phyloP scores from a whole-genome alignment of 306 rosid genomes.

The Gastrolobium bilobum region DNA sequence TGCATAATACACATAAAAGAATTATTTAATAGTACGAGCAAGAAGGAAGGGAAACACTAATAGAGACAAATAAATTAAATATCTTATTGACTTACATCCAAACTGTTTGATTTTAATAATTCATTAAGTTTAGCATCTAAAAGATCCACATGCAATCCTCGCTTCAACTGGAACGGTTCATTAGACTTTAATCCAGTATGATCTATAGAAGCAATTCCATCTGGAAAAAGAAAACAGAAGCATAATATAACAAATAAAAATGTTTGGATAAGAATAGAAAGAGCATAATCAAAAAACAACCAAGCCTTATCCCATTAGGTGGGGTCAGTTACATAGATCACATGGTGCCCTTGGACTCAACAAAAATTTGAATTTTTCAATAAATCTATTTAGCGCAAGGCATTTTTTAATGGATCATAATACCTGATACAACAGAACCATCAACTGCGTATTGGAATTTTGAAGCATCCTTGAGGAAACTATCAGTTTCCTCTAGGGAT shows the following conservation, averaged over 20 bases:
- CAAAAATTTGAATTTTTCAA: background rate
- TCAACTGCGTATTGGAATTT: conserved; percentile 52
- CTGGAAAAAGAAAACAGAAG: conserved; percentile 55
- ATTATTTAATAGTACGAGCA: conserved; percentile 2
- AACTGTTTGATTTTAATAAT: conserved; percentile 69
- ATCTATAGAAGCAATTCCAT: conserved; percentile 54
- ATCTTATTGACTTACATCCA: conserved; percentile 72
- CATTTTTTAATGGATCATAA: conserved; percentile 25
- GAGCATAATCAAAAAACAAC: conserved; percentile 31
- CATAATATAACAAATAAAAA: conserved; percentile 44
- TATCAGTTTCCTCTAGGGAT: conserved; percentile 53
- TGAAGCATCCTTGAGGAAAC: conserved; percentile 52
- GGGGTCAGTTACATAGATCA: conserved; percentile 11
- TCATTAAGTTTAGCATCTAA: conserved; percentile 74
- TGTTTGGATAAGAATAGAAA: conserved; percentile 30
- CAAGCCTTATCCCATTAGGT: conserved; percentile 23
- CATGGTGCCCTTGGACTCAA: background rate
- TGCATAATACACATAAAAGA: conserved; percentile 10
- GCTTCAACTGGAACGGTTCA: conserved; percentile 60
- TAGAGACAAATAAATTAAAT: conserved; percentile 42
- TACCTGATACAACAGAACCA: conserved; percentile 61
- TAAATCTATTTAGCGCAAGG: background rate
- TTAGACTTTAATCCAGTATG: conserved; percentile 53
- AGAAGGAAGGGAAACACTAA: conserved; percentile 44
- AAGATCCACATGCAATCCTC: conserved; percentile 61